Percentiles rank a stretch among this genome's conserved stretches.
These are phyloP conservation scores for Apiospora marii DNA, from an alignment of 2,329 filamentous ascomycete genomes.

Conservation along the genomic window DNA sequence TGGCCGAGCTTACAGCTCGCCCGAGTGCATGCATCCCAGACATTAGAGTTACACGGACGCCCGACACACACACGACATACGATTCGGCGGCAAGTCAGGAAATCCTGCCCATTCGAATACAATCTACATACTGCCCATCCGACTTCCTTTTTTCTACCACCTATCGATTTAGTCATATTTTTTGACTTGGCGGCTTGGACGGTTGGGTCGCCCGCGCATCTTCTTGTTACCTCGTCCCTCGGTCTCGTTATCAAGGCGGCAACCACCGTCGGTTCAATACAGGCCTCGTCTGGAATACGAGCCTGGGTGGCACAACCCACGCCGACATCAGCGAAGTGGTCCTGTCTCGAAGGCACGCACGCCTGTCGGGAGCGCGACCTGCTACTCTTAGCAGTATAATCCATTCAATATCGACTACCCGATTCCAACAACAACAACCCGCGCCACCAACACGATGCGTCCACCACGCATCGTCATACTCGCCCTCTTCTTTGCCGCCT, in stretches of 20 bases:
- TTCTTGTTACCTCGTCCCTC: neutral
- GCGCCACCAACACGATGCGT: slow-evolving; percentile 53
- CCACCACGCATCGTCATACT: slow-evolving; percentile 62
- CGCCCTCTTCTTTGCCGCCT: slow-evolving; percentile 60
- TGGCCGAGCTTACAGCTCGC: slow-evolving; percentile 17
- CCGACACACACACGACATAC: neutral
- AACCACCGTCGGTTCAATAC: slow-evolving; percentile 8
- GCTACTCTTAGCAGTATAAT: neutral
- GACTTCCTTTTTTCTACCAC: neutral
- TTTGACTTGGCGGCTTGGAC: neutral
- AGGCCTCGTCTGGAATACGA: slow-evolving; percentile 16
- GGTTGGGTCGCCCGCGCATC: neutral
- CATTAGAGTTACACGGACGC: slow-evolving; percentile 21
- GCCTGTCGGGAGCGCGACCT: neutral
- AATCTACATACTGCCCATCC: neutral
- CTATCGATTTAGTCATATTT: slow-evolving; percentile 14
- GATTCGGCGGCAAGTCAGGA: slow-evolving; percentile 1
- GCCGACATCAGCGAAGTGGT: neutral
- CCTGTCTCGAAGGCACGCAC: neutral
- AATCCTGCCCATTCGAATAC: slow-evolving; percentile 6
- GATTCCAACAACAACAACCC: neutral
- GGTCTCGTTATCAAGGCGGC: neutral
- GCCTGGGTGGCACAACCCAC: neutral
- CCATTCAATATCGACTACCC: slow-evolving; percentile 9
- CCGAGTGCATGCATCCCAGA: slow-evolving; percentile 9